Base-by-base conservation (phyloP, 768 basidiomycete species). In the Mycena belliarum region DNA sequence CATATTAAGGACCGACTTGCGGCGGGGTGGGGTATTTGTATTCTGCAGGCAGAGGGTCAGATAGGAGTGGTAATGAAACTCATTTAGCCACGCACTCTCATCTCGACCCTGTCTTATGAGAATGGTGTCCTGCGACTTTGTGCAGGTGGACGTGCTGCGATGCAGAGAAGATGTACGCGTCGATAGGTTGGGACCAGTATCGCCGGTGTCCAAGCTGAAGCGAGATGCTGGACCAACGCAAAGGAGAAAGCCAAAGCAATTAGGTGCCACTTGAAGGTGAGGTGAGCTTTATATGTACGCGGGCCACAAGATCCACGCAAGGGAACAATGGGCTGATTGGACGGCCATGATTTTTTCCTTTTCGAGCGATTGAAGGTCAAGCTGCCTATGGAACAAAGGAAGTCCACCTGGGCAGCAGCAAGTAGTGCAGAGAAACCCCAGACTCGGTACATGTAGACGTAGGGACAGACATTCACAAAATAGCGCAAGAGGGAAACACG, bases 1-100 rank as follows among this genome's bases (percentile, higher is more conserved):
- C 28, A 56, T 15, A 43, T 48, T 52, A 12, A 59, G 33, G 35
- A 59, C 16, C 14, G 62, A 63, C 55, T 55, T 52, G 51, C 62
- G 62, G 6, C 53, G 57, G 4, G 61, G 45, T 32, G 56, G 61
- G 18, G 61, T 54, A 24, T 14, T 57, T 37, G 55, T 50, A 44
- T 15, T 62, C 51, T 62, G 35, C 23, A 16, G n/a, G n/a, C 16
- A 24, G n/a, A 25, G 16, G 4, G 14, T 44, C 14, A 38, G 40
- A 43, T 26, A 21, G 4, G 15, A 20, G 15, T 25, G 14, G 8
- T 5, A 26, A n/a, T 10, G 20, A 28, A 14, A 8, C 9, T 2
- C 37, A 21, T 33, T 21, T 33, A 24, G n/a, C 10, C 32, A 38
- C 57, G 51, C 47, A 59, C 57, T 47, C 52, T 52, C 57, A 59